phyloP scores from a whole-genome alignment of 1,284 basidiomycete genomes.

The Inonotus hispidus region DNA sequence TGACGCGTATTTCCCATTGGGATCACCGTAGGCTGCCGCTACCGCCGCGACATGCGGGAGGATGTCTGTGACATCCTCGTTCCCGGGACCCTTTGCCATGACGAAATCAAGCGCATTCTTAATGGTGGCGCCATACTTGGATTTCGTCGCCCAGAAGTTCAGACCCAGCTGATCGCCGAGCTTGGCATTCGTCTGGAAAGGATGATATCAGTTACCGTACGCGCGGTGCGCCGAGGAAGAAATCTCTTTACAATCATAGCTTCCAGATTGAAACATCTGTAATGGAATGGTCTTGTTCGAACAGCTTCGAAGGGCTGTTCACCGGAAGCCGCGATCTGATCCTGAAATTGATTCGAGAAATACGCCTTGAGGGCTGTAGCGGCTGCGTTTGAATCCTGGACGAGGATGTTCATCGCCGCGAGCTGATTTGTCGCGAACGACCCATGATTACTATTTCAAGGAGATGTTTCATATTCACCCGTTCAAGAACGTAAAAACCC shows the following conservation, averaged over 20 bases:
- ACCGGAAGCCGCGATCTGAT: conserved; percentile 50
- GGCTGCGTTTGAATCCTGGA: conserved; percentile 37
- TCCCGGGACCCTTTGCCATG: conserved; percentile 41
- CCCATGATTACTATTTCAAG: conserved; percentile 50
- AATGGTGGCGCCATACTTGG: conserved; percentile 50
- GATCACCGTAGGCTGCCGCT: conserved; percentile 52
- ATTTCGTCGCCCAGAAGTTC: conserved; percentile 45
- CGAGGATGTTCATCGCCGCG: conserved; percentile 33
- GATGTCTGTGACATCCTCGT: conserved; percentile 40
- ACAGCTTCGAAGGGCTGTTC: conserved; percentile 59
- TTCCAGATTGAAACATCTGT: conserved; percentile 60
- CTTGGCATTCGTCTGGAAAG: conserved; percentile 45
- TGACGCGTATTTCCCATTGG: conserved; percentile 43
- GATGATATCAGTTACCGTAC: conserved; percentile 20
- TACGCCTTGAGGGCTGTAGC: conserved; percentile 35
- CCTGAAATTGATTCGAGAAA: conserved; percentile 40
- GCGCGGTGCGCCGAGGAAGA: conserved; percentile 9
- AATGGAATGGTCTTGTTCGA: conserved; percentile 60
- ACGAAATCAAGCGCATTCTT: conserved; percentile 50
- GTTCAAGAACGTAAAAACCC: conserved; percentile 14
- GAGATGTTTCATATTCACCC: conserved; percentile 12
- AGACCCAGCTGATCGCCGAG: conserved; percentile 47
- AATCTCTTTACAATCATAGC: conserved; percentile 54
- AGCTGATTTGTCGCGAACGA: conserved; percentile 35
- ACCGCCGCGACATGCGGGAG: conserved; percentile 50